Conservation (phyloP, 2,329 filamentous ascomycete species). For the Neopestalotiopsis sp. region DNA sequence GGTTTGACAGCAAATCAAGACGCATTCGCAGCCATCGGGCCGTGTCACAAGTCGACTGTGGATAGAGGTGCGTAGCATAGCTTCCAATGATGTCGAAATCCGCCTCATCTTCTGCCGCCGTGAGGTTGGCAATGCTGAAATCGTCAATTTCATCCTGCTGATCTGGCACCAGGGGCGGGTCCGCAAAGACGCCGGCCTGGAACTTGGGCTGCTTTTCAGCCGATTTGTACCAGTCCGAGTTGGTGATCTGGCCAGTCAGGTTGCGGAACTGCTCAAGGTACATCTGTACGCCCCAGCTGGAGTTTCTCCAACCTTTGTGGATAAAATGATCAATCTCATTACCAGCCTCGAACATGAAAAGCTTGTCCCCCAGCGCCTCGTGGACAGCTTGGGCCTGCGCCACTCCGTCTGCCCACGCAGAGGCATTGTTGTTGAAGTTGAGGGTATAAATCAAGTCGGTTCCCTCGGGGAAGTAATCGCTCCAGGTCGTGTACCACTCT, state of each 20-base stretch:
- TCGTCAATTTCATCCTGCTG: slow-evolving; percentile 42
- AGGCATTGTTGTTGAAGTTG: slow-evolving; percentile 38
- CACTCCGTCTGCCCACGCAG: slow-evolving; percentile 33
- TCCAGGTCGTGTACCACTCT: slow-evolving; percentile 37
- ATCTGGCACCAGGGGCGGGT: slow-evolving; percentile 41
- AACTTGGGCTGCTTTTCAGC: slow-evolving; percentile 31
- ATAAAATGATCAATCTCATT: slow-evolving; percentile 44
- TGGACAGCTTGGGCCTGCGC: slow-evolving; percentile 35
- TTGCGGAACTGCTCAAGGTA: slow-evolving; percentile 39
- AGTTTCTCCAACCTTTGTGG: slow-evolving; percentile 37
- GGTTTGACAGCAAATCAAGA: slow-evolving; percentile 38
- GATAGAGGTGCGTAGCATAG: slow-evolving; percentile 41
- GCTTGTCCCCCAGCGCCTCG: slow-evolving; percentile 32
- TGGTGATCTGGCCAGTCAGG: slow-evolving; percentile 35
- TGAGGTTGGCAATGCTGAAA: slow-evolving; percentile 40
- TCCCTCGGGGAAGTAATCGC: slow-evolving; percentile 35
- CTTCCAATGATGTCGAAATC: slow-evolving; percentile 38
- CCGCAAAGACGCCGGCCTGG: slow-evolving; percentile 40
- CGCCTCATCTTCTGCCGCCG: slow-evolving; percentile 28
- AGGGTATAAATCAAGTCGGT: slow-evolving; percentile 39
- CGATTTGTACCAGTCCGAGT: slow-evolving; percentile 34
- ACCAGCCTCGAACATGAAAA: slow-evolving; percentile 39
- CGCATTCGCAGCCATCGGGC: slow-evolving; percentile 37
- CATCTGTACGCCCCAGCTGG: slow-evolving; percentile 33
- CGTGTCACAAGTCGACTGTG: slow-evolving; percentile 42